Percentiles rank a stretch among this genome's conserved stretches.
Conservation (phyloP, 306 rosid species). For the Potentilla sterilis region DNA sequence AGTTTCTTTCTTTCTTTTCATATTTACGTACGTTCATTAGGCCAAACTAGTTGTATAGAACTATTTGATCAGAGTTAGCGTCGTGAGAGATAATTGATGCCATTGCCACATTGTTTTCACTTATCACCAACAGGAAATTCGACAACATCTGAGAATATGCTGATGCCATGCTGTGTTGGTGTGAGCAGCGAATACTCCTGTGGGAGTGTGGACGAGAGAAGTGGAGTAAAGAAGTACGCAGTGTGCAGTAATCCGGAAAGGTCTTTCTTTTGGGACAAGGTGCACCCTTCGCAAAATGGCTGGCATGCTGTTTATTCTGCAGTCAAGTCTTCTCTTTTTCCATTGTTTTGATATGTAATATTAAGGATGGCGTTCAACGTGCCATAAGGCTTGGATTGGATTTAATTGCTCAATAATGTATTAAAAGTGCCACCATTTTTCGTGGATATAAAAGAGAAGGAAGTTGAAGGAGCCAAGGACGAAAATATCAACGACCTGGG, state of each 20-base stretch:
- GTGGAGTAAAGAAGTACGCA: slow-evolving; percentile 26
- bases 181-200: slow-evolving; percentile 22
- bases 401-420: neutral
- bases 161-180: slow-evolving; percentile 39
- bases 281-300: slow-evolving; percentile 36
- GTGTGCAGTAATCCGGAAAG: slow-evolving; percentile 14
- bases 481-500: too few relatives aligned
- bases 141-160: neutral
- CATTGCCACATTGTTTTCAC: neutral
- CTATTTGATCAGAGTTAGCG: too few relatives aligned
- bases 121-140: slow-evolving; percentile 9
- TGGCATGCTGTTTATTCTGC: slow-evolving; percentile 16
- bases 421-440: too few relatives aligned
- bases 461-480: too few relatives aligned
- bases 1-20: too few relatives aligned
- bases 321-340: slow-evolving; percentile 13
- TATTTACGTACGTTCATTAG: too few relatives aligned
- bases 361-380: neutral
- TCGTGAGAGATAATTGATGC: neutral
- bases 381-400: neutral
- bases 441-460: too few relatives aligned
- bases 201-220: slow-evolving; percentile 20
- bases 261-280: slow-evolving; percentile 34
- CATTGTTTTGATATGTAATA: neutral
- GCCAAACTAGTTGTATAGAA: too few relatives aligned